Percentiles rank a stretch among this genome's conserved stretches.
Evolutionary conservation across 1,284 basidiomycete genomes (phyloP).

Genomic region (Malassezia sp.): DNA sequence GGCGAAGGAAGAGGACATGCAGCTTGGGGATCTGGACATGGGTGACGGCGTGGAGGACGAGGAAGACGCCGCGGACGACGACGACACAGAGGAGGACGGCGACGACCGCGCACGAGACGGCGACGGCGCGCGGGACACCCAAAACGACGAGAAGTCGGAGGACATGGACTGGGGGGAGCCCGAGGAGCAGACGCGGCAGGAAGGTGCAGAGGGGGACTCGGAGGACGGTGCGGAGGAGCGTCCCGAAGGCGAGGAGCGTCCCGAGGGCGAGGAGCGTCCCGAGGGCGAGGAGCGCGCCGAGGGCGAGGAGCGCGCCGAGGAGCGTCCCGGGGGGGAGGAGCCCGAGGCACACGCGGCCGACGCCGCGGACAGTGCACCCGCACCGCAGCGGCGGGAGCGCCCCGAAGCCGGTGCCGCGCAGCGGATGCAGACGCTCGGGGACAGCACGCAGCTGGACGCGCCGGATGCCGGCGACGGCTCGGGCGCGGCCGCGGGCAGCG

Average conservation of each 20-base stretch:
- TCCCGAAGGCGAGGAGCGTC: slow-evolving; percentile 19
- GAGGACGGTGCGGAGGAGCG: slow-evolving; percentile 15
- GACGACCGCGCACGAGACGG: not conserved
- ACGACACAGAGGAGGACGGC: not conserved
- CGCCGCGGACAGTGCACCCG: not conserved
- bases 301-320: too few species aligned
- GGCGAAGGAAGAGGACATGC: slow-evolving; percentile 42
- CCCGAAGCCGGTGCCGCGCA: not conserved
- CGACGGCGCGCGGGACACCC: not conserved
- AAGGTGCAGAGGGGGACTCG: slow-evolving; percentile 18
- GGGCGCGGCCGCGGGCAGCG: slow-evolving; percentile 6
- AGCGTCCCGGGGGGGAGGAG: too few species aligned
- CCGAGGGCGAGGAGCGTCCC: slow-evolving; percentile 7
- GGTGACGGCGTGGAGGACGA: slow-evolving; percentile 30
- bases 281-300: not conserved
- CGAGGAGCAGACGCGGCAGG: slow-evolving; percentile 19
- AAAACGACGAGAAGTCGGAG: slow-evolving; percentile 6
- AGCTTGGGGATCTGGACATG: slow-evolving; percentile 28
- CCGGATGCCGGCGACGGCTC: slow-evolving; percentile 13
- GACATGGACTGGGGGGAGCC: slow-evolving; percentile 8
- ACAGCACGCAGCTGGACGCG: slow-evolving; percentile 9
- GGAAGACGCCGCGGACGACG: slow-evolving; percentile 17
- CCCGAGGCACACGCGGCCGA: not conserved
- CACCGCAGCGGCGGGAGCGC: not conserved
- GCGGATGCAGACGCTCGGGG: slow-evolving; percentile 7